Conservation (phyloP, 345 rosid species). For the Physaria fendleri region DNA sequence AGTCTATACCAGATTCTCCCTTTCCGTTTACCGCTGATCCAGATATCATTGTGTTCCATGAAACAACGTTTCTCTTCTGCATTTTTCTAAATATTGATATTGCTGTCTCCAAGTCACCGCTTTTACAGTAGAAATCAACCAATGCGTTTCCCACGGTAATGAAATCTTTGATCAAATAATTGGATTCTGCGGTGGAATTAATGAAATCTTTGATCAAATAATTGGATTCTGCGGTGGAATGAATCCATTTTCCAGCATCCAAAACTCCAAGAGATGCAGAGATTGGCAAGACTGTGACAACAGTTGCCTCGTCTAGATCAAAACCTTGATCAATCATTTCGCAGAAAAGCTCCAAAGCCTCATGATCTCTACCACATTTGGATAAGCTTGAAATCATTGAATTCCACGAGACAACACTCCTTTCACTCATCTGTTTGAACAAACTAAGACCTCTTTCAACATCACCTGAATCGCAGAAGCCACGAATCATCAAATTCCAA, state of each 20-base stretch:
- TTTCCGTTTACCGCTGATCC: slow-evolving; percentile 58
- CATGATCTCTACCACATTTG: slow-evolving; percentile 44
- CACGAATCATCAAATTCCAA: slow-evolving; percentile 66
- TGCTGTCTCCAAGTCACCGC: slow-evolving; percentile 50
- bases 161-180: slow-evolving; percentile 27
- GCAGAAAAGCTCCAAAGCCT: slow-evolving; percentile 51
- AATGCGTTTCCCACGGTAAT: slow-evolving; percentile 58
- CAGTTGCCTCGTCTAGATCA: slow-evolving; percentile 56
- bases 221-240: slow-evolving; percentile 43
- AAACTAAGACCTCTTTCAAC: slow-evolving; percentile 41
- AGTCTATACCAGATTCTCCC: slow-evolving; percentile 44
- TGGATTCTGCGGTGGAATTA: slow-evolving; percentile 46
- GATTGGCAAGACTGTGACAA: slow-evolving; percentile 55
- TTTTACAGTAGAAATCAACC: slow-evolving; percentile 55
- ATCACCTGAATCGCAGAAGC: slow-evolving; percentile 51
- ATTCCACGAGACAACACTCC: slow-evolving; percentile 65
- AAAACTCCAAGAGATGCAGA: slow-evolving; percentile 53
- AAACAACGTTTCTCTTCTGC: slow-evolving; percentile 43
- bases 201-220: slow-evolving; percentile 35
- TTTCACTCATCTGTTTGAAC: slow-evolving; percentile 46
- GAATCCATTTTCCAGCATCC: slow-evolving; percentile 47
- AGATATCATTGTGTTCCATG: slow-evolving; percentile 67
- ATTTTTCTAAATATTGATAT: slow-evolving; percentile 36
- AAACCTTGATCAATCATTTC: slow-evolving; percentile 56
- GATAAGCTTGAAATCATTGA: slow-evolving; percentile 56